These are phyloP conservation scores for Castanea mollissima DNA, from an alignment of 306 rosid species.

Conservation along the genomic window DNA sequence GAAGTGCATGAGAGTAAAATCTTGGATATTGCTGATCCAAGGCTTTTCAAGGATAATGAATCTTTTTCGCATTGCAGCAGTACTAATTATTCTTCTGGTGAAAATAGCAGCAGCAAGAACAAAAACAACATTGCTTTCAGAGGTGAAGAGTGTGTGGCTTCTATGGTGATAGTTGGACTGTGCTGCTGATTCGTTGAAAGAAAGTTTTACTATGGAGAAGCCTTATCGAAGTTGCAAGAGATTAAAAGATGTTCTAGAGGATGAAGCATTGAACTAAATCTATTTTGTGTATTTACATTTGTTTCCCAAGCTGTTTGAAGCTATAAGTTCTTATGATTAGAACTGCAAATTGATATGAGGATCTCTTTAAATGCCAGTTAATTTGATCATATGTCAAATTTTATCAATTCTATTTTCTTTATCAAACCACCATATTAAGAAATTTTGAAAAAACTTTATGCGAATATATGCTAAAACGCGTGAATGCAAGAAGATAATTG, in stretches of 20 bases:
- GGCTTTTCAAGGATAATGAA: conserved; percentile 22
- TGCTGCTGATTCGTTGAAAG: conserved; percentile 23
- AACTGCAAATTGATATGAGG: too few relatives aligned
- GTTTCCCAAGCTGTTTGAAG: too few relatives aligned
- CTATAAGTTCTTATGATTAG: too few relatives aligned
- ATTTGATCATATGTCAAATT: too few relatives aligned
- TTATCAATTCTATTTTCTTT: too few relatives aligned
- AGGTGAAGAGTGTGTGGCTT: conserved; percentile 18
- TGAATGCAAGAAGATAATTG: too few relatives aligned
- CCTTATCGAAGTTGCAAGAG: conserved; percentile 19
- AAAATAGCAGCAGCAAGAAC: background rate
- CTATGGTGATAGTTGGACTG: conserved; percentile 27
- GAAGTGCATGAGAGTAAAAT: conserved; percentile 25
- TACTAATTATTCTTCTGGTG: background rate
- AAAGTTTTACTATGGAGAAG: conserved; percentile 34
- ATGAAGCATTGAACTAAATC: too few relatives aligned
- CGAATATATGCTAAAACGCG: fast-evolving
- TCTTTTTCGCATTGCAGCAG: background rate
- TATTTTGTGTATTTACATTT: too few relatives aligned
- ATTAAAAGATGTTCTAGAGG: background rate
- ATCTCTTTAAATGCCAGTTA: too few relatives aligned
- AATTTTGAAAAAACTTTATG: fast-evolving
- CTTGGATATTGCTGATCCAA: conserved; percentile 15
- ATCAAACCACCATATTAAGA: too few relatives aligned
- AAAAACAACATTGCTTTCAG: background rate